Base-by-base conservation (phyloP, 2,329 filamentous ascomycete genomes). In the Aspergillus versicolor region DNA sequence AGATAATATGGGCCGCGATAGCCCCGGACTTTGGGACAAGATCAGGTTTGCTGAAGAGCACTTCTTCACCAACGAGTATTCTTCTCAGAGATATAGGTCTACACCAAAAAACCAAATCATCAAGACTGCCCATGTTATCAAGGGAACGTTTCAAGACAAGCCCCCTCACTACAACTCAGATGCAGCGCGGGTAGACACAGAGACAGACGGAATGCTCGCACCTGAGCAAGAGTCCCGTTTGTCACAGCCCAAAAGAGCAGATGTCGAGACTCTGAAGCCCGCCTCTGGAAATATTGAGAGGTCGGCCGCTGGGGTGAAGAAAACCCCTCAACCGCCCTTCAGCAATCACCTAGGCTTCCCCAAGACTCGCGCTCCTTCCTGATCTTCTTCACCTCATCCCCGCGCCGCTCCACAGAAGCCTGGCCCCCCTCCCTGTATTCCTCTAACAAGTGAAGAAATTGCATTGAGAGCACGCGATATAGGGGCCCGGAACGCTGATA, bases 21-120 rank as follows among this genome's bases (percentile, higher is more conserved):
- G 42, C 30, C 57, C 47, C 7, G 49, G 58, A n/a, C 51, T 55
- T 6, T 58, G 52, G 48, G 32, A 30, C 19, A 43, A 46, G 40
- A 38, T 52, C 6, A 55, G 55, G 48, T 24, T 48, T 50, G 48
- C 52, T 17, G 46, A 55, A 42, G 32, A 53, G 15, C 34, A 38
- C 12, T 11, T 44, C 17, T 21, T 44, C 19, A 34, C 22, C 27
- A 52, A 24, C 6, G 27, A 22, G 6, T 22, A 34, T 2, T 50
- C 51, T 45, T 19, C 37, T n/a, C 13, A 38, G 5, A 47, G 45
- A 19, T 51, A 56, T 24, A 32, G 52, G 15, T 32, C 52, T 40
- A 30, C 30, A 15, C 34, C 22, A 21, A 24, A 11, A 30, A 24
- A 2, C 34, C 21, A 22, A 32, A 6, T 15, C 13, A 34, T 22